Percentiles rank a stretch among this genome's conserved stretches.
phyloP scores from a whole-genome alignment of 2,329 filamentous ascomycete genomes.

The Neonectria magnoliae region DNA sequence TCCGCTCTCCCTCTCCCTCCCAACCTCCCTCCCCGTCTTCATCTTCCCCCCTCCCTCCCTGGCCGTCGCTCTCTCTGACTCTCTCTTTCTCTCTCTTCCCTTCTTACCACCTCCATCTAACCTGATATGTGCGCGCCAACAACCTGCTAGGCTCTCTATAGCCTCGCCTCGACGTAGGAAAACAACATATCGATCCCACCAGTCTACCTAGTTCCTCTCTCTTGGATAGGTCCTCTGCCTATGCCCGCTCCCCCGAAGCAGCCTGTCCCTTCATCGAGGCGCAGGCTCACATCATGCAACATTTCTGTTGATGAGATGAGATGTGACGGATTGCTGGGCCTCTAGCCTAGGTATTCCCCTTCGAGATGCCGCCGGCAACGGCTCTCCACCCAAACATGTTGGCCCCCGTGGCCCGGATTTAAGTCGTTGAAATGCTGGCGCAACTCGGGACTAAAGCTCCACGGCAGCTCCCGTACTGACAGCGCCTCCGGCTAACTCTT shows the following conservation, averaged over 20 bases:
- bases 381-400: constrained; percentile 24
- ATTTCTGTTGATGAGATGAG: constrained; percentile 26
- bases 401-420: constrained; percentile 14
- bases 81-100: neutral
- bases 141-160: neutral
- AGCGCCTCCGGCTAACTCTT: neutral
- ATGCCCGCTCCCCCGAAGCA: constrained; percentile 6
- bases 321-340: constrained; percentile 29
- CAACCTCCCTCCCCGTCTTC: neutral
- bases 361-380: constrained; percentile 33
- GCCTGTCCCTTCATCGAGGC: constrained; percentile 1
- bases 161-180: neutral
- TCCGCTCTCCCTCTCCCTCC: neutral
- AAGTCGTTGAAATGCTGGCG: neutral
- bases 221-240: neutral
- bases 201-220: neutral
- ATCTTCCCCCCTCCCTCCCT: neutral
- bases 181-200: neutral
- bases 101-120: neutral
- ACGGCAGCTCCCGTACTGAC: constrained; percentile 20
- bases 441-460: constrained; percentile 1
- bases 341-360: neutral
- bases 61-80: neutral
- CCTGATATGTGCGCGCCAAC: constrained; percentile 1
- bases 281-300: constrained; percentile 21